These are phyloP conservation scores for Alternaria ethzedia DNA, from an alignment of 2,329 filamentous ascomycete species.

Conservation along the genomic window DNA sequence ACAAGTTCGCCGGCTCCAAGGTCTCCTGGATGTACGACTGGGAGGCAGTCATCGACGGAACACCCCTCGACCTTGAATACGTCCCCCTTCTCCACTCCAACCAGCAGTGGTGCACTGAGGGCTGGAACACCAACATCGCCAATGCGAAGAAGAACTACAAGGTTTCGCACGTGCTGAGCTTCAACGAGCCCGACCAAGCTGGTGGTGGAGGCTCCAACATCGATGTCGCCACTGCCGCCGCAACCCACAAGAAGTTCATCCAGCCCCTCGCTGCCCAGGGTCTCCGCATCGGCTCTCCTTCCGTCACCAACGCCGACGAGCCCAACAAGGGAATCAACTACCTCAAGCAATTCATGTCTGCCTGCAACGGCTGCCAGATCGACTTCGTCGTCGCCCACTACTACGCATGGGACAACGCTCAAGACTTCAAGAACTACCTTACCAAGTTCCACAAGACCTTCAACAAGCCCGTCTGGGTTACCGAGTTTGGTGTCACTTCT, in stretches of 20 bases:
- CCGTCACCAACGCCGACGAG: constrained; percentile 43
- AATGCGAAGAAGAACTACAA: constrained; percentile 37
- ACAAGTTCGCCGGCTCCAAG: constrained; percentile 34
- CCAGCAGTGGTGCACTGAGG: constrained; percentile 33
- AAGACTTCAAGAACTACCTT: constrained; percentile 49
- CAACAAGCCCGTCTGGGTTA: constrained; percentile 46
- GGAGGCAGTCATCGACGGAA: constrained; percentile 56
- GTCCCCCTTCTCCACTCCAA: constrained; percentile 61
- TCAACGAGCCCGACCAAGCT: constrained; percentile 50
- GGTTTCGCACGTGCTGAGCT: constrained; percentile 40
- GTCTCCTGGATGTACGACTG: constrained; percentile 74
- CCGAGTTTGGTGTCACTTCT: constrained; percentile 44
- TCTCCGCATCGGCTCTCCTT: constrained; percentile 44
- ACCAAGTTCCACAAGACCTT: constrained; percentile 34
- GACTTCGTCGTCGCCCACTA: constrained; percentile 49
- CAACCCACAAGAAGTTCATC: constrained; percentile 32
- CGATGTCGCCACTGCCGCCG: constrained; percentile 27
- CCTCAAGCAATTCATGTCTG: constrained; percentile 37
- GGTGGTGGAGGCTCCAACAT: constrained; percentile 39
- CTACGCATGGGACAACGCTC: constrained; percentile 42
- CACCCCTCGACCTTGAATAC: constrained; percentile 60
- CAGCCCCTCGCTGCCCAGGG: constrained; percentile 31
- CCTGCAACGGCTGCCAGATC: constrained; percentile 37
- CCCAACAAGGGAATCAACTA: constrained; percentile 38
- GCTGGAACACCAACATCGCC: constrained; percentile 37